Evolutionary conservation across 257 asterid species (phyloP).

Genomic region (Rauvolfia tetraphylla): DNA sequence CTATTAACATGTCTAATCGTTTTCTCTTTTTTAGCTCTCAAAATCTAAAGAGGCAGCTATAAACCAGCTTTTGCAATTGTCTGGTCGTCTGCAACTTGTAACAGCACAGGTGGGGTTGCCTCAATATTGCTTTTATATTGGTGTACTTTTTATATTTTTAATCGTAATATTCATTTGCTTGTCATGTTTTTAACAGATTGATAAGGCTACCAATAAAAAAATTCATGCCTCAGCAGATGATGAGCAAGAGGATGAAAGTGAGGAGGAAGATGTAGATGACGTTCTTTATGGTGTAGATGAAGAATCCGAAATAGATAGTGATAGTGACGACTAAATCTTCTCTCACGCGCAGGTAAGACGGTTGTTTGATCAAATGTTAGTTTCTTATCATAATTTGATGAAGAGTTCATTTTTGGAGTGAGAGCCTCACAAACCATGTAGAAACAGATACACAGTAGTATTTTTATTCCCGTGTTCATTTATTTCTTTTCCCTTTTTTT

Average conservation of each 20-base stretch:
- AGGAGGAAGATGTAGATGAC: conserved; percentile 81
- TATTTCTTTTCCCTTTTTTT: neutral
- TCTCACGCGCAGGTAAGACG: conserved; percentile 3
- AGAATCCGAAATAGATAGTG: conserved; percentile 59
- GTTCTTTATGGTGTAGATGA: conserved; percentile 66
- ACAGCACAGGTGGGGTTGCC: conserved; percentile 62
- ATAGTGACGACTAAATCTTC: conserved; percentile 45
- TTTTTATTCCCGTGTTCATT: neutral
- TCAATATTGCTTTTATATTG: conserved; percentile 1
- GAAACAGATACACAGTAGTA: neutral
- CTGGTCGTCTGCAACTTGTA: conserved; percentile 91
- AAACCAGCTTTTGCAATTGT: conserved; percentile 57
- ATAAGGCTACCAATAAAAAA: conserved; percentile 46
- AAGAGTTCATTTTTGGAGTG: neutral
- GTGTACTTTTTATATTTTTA: neutral
- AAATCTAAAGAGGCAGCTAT: conserved; percentile 52
- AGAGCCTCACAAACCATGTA: neutral
- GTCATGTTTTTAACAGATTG: conserved; percentile 38
- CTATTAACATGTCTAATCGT: conserved; percentile 1
- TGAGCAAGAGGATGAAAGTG: conserved; percentile 49
- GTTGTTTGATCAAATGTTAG: conserved; percentile 18
- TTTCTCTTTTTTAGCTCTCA: conserved; percentile 49
- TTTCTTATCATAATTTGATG: neutral
- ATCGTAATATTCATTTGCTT: neutral
- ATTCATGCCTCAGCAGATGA: conserved; percentile 20